Conservation (phyloP, 2,329 filamentous ascomycete species). For the Aureobasidium leucospermi region DNA sequence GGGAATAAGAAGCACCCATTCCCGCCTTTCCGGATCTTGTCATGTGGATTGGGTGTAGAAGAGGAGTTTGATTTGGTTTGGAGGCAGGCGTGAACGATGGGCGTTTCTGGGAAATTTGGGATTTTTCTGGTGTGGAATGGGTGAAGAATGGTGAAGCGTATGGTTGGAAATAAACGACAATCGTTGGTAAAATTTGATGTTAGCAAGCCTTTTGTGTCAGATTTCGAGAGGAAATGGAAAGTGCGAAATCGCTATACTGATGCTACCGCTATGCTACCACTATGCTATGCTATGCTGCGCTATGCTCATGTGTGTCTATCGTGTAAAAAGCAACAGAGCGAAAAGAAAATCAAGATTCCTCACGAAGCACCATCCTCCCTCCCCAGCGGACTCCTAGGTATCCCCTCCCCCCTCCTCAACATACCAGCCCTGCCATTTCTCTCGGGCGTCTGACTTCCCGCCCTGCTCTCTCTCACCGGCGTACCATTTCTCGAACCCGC, state of each 20-base stretch:
- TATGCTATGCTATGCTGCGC: background rate
- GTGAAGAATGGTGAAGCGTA: too few relatives aligned
- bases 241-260: background rate
- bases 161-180: too few relatives aligned
- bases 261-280: background rate
- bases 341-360: background rate
- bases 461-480: background rate
- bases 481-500: background rate
- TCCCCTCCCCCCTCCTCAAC: constrained; percentile 11
- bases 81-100: too few relatives aligned
- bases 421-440: background rate
- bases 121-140: too few relatives aligned
- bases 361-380: background rate
- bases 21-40: too few relatives aligned
- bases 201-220: too few relatives aligned
- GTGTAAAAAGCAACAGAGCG: too few relatives aligned
- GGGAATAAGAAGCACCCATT: constrained; percentile 23
- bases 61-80: too few relatives aligned
- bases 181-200: too few relatives aligned
- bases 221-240: too few relatives aligned
- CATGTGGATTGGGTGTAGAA: too few relatives aligned
- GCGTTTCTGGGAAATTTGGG: too few relatives aligned
- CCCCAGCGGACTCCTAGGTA: constrained; percentile 14
- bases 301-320: background rate
- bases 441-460: background rate